Base-by-base conservation (phyloP, 2,329 filamentous ascomycete genomes). In the Leptographium galeiforme region DNA sequence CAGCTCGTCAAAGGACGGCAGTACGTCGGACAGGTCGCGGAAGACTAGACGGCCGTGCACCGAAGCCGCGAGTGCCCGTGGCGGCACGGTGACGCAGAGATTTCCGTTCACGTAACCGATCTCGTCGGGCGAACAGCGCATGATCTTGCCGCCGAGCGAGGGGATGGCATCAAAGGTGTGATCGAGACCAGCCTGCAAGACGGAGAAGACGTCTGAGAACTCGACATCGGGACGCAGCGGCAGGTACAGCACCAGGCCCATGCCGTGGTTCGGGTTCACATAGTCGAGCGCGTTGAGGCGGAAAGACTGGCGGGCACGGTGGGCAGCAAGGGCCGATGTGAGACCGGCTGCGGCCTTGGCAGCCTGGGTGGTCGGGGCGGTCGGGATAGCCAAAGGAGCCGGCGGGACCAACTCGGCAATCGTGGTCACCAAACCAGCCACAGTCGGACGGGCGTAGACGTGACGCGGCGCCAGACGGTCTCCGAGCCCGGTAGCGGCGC, bases 381-480 rank as follows among this genome's bases (percentile, higher is more conserved):
- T 10, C 34, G 34, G 8, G 8, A 13, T 8, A 2, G 34, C 34
- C 34, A 6, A 36, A 36, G 34, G 12, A 13, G 34, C 34, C 34
- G 34, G 12, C 34, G 34, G 34, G 8, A 36, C 34, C 34, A 36
- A 10, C 34, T 36, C 34, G 8, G 8, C 3, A 36, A 36, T 36
- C 8, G 18, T 33, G 7, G 58, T 59, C 0, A 67, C 65, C 14
- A 72, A 60, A 16, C 58, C 60, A 16, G 58, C 57, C 1, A 64
- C 60, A 0, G 69, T 70, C 0, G 69, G 68, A 46, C 70, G 64
- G 18, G 62, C 62, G 52, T 72, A 71, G 38, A 72, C 67, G 6
- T 66, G 66, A 4, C 68, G 65, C 38, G 70, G 67, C 6, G 69
- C 66, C 1, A 69, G 55, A 1, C 61, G 59, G 0, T 47, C 34